phyloP scores from a whole-genome alignment of 129 eudicot species.

The Flaveria trinervia region DNA sequence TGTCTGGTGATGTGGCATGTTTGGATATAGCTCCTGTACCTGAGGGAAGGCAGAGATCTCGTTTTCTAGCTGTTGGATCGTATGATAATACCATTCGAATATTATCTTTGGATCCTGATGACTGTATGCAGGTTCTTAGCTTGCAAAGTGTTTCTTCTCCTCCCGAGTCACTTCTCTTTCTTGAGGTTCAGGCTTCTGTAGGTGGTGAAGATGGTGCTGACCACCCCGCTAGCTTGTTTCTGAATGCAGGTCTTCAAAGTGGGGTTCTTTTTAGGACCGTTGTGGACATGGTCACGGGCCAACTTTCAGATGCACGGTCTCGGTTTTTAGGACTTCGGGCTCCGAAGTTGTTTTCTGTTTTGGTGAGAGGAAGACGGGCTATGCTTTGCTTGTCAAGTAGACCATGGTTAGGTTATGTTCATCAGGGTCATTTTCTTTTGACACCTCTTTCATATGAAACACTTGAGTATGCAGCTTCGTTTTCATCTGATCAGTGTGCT shows the following conservation, averaged over 20 bases:
- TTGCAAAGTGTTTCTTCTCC: slow-evolving; percentile 93
- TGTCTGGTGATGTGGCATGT: slow-evolving; percentile 99
- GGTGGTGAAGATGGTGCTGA: slow-evolving; percentile 99
- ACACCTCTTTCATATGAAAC: slow-evolving; percentile 93
- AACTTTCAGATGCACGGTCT: slow-evolving; percentile 96
- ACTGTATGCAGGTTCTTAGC: slow-evolving; percentile 90
- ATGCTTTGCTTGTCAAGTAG: slow-evolving; percentile 99
- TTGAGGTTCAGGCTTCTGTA: slow-evolving; percentile 93
- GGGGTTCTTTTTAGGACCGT: slow-evolving; percentile 96
- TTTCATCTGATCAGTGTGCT: slow-evolving; percentile 98
- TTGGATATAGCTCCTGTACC: slow-evolving; percentile 99
- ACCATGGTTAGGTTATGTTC: slow-evolving; percentile 98
- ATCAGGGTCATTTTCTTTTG: slow-evolving; percentile 92
- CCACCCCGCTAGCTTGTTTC: slow-evolving; percentile 93
- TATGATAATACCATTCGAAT: slow-evolving; percentile 89
- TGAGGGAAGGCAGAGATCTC: slow-evolving; percentile 93
- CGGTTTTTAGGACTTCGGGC: slow-evolving; percentile 90
- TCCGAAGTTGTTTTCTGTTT: slow-evolving; percentile 87
- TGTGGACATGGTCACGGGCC: slow-evolving; percentile 97
- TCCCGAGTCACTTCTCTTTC: slow-evolving; percentile 95
- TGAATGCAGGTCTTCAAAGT: slow-evolving; percentile 88
- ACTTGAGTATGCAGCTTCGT: slow-evolving; percentile 91
- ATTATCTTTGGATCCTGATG: slow-evolving; percentile 94
- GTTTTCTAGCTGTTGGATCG: slow-evolving; percentile 97
- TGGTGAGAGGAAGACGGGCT: slow-evolving; percentile 85